phyloP scores from a whole-genome alignment of 2,329 filamentous ascomycete species.

The Dactylellina haptotyla region DNA sequence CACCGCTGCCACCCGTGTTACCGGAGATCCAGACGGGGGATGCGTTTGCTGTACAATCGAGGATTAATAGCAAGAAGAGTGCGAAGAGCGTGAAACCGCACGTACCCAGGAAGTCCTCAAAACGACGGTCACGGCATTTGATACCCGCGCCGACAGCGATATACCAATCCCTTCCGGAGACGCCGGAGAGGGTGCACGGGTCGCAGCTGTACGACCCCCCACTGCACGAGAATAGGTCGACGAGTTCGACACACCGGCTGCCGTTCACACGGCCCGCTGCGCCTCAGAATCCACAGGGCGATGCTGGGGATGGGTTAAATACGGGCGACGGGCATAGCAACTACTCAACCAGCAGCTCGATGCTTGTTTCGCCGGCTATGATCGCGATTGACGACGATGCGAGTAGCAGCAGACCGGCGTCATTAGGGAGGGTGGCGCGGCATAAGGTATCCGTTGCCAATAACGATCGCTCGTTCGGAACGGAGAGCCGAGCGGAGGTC shows the following conservation, averaged over 20 bases:
- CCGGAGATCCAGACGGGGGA: slow-evolving; percentile 71
- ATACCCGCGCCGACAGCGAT: slow-evolving; percentile 14
- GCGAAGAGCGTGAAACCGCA: slow-evolving; percentile 64
- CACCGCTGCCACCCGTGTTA: slow-evolving; percentile 65
- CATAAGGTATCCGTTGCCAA: slow-evolving; percentile 42
- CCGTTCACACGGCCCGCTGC: slow-evolving; percentile 60
- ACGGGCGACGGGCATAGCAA: slow-evolving; percentile 26
- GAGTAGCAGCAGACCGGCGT: slow-evolving; percentile 36
- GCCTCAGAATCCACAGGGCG: slow-evolving; percentile 10
- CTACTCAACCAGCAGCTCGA: slow-evolving; percentile 43
- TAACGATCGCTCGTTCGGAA: slow-evolving; percentile 40
- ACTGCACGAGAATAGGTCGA: slow-evolving; percentile 42
- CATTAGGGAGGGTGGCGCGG: slow-evolving; percentile 40
- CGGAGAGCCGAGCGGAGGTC: slow-evolving; percentile 49
- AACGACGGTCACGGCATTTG: slow-evolving; percentile 66
- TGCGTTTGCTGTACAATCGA: slow-evolving; percentile 66
- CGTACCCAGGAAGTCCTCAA: slow-evolving; percentile 79
- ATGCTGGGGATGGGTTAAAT: slow-evolving; percentile 12
- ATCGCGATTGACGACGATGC: slow-evolving; percentile 43
- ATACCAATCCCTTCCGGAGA: slow-evolving; percentile 42
- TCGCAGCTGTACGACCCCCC: slow-evolving; percentile 47
- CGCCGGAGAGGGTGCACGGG: slow-evolving; percentile 45
- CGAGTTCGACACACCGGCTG: slow-evolving; percentile 60
- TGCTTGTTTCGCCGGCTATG: slow-evolving; percentile 45
- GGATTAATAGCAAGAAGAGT: slow-evolving; percentile 58